phyloP scores from a whole-genome alignment of 495 filamentous ascomycete species.

The Hamigera avellanea region DNA sequence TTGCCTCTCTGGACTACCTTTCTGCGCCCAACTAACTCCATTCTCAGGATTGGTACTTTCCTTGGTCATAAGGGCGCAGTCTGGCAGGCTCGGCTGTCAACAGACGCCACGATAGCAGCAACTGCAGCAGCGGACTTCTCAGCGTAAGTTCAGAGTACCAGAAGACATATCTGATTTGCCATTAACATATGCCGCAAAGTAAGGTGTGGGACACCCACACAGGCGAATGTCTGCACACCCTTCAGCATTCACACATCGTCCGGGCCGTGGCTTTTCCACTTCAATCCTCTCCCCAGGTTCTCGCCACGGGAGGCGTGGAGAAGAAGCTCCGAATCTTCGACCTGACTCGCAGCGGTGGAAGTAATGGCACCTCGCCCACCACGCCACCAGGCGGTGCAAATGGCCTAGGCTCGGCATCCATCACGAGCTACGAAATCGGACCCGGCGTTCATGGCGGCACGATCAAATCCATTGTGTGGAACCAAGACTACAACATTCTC shows the following conservation, averaged over 20 bases:
- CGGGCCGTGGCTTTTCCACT: constrained; percentile 82
- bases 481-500: constrained; percentile 70
- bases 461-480: constrained; percentile 94
- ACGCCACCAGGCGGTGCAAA: constrained; percentile 11
- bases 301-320: constrained; percentile 90
- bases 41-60: constrained; percentile 82
- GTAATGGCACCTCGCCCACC: constrained; percentile 31
- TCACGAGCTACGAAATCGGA: constrained; percentile 71
- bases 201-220: constrained; percentile 96
- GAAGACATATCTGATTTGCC: constrained; percentile 1
- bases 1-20: background rate
- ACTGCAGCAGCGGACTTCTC: constrained; percentile 95
- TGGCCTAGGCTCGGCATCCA: constrained; percentile 25
- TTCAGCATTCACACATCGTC: constrained; percentile 89
- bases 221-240: constrained; percentile 77
- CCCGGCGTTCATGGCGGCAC: constrained; percentile 68
- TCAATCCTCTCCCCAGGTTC: constrained; percentile 57
- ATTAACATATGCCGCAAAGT: constrained; percentile 25
- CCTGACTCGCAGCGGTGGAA: constrained; percentile 39
- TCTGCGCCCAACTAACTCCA: constrained; percentile 3
- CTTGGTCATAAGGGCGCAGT: constrained; percentile 96
- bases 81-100: constrained; percentile 85
- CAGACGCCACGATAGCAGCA: constrained; percentile 77
- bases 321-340: constrained; percentile 96
- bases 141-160: constrained; percentile 44